A percentile compares a stretch with the other conserved stretches of the same genome.
Conservation (phyloP, 2,329 filamentous ascomycete genomes). For the Pseudogymnoascus sp. region DNA sequence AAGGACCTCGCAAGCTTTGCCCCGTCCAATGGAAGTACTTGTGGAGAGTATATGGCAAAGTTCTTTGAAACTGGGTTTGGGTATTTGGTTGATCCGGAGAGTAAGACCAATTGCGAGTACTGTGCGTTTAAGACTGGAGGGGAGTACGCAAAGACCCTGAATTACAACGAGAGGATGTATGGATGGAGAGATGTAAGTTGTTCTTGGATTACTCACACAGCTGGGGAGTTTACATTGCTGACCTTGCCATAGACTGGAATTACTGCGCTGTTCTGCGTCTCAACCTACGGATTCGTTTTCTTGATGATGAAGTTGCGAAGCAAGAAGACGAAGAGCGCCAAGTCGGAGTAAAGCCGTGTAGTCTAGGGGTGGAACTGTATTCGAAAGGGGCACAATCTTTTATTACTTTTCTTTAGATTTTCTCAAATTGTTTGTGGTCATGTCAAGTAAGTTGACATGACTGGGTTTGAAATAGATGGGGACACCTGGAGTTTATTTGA, state of each 20-base stretch:
- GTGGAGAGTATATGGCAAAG: slow-evolving; percentile 40
- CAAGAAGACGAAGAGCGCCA: slow-evolving; percentile 36
- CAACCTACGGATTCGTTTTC: slow-evolving; percentile 34
- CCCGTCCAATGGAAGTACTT: slow-evolving; percentile 40
- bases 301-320: slow-evolving; percentile 38
- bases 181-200: slow-evolving; percentile 53
- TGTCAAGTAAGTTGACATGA: not conserved
- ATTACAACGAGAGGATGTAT: slow-evolving; percentile 52
- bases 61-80: slow-evolving; percentile 20
- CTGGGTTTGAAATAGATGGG: not conserved
- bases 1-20: slow-evolving; percentile 42
- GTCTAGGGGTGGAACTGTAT: not conserved
- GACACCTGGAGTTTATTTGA: not conserved
- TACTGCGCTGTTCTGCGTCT: slow-evolving; percentile 34
- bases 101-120: slow-evolving; percentile 47
- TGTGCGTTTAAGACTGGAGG: slow-evolving; percentile 52
- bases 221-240: slow-evolving; percentile 51
- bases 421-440: not conserved
- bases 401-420: slow-evolving; percentile 2
- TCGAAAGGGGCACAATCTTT: slow-evolving; percentile 8
- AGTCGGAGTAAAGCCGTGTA: slow-evolving; percentile 13
- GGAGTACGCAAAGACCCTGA: slow-evolving; percentile 53
- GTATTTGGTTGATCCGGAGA: slow-evolving; percentile 54
- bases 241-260: slow-evolving; percentile 44
- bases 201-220: not conserved